Conservation (phyloP, 2,329 filamentous ascomycete genomes). For the Ilyonectria robusta region DNA sequence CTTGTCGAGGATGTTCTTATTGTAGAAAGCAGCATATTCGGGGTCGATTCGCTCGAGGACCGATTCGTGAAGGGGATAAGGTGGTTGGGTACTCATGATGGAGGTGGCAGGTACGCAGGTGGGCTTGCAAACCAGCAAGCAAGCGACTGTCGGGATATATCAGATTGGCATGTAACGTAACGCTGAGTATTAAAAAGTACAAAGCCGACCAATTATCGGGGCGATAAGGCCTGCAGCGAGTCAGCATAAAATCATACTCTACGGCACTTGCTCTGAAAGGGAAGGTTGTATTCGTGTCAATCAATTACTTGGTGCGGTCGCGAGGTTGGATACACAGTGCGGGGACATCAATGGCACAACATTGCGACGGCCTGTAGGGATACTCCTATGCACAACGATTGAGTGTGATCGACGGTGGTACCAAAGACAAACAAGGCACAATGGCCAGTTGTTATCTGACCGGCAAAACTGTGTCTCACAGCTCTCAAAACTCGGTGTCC, state of each 20-base stretch:
- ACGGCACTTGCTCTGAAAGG: not conserved
- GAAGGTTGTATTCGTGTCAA: constrained; percentile 2
- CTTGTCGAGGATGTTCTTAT: constrained; percentile 63
- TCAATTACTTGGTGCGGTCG: not conserved
- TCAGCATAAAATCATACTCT: not conserved
- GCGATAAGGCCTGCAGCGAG: not conserved
- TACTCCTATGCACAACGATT: not conserved
- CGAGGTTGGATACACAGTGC: not conserved
- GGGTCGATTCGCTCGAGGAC: constrained; percentile 58
- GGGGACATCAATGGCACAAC: constrained; percentile 1
- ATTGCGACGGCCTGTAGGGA: not conserved
- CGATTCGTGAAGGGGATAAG: constrained; percentile 62
- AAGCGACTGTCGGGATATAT: not conserved
- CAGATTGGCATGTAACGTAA: not conserved
- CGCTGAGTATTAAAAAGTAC: not conserved
- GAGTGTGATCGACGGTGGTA: not conserved
- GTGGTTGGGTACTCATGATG: constrained; percentile 15
- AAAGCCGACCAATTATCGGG: not conserved
- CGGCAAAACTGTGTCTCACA: not conserved
- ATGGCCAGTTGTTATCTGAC: not conserved
- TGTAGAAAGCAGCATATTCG: constrained; percentile 68
- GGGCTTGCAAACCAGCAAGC: not conserved
- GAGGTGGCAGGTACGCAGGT: not conserved
- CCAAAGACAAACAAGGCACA: not conserved
- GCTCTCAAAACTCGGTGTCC: not conserved